Conservation (phyloP, 2,329 filamentous ascomycete species). For the Coleophoma eucalyptorum region DNA sequence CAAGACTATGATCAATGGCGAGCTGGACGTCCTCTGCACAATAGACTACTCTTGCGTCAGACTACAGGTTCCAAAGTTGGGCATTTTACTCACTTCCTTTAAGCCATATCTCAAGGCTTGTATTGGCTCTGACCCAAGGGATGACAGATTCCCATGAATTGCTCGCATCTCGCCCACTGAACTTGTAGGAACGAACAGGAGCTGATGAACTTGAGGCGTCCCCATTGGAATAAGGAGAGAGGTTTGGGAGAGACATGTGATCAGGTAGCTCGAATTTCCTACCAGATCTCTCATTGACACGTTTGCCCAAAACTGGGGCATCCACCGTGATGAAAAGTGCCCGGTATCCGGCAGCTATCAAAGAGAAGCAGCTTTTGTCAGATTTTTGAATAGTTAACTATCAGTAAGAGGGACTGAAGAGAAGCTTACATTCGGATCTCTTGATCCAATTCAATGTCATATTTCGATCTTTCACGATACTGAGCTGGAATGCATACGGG, state of each 20-base stretch:
- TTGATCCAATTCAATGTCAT: background rate
- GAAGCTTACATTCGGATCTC: background rate
- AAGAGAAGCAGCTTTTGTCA: background rate
- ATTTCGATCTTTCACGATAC: background rate
- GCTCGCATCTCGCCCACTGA: background rate
- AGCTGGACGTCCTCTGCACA: conserved; percentile 53
- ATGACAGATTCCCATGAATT: conserved; percentile 44
- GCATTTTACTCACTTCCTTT: conserved; percentile 43
- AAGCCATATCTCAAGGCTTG: conserved; percentile 41
- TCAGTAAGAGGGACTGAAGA: background rate
- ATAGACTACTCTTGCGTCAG: background rate
- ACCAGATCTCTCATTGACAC: background rate
- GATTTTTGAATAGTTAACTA: background rate
- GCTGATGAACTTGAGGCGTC: background rate
- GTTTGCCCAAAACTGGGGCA: conserved; percentile 5
- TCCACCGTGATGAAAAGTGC: conserved; percentile 14
- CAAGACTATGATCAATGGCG: conserved; percentile 49
- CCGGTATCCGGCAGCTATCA: conserved; percentile 5
- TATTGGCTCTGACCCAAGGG: conserved; percentile 42
- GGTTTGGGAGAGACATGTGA: background rate
- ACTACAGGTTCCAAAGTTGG: conserved; percentile 21
- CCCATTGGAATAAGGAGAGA: background rate
- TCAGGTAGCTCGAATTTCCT: background rate
- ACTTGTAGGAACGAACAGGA: background rate
- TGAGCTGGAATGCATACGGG: background rate